Percentiles rank a stretch among this genome's conserved stretches.
Conservation (phyloP, 139 green algal genomes). For the Chloropicon primus region DNA sequence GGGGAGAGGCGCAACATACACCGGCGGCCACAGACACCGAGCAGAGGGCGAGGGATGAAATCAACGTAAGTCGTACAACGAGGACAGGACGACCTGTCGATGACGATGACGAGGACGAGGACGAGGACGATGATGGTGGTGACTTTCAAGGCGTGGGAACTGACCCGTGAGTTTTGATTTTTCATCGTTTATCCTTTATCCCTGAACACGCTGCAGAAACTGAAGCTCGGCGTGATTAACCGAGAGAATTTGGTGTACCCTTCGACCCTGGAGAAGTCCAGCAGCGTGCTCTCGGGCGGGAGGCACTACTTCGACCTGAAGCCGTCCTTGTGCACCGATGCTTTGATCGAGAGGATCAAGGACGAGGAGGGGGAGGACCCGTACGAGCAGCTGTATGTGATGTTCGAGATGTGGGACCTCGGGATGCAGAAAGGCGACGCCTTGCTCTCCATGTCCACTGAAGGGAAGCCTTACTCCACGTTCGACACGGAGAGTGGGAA, state of each 20-base stretch:
- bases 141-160: too few relatives aligned
- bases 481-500: neutral
- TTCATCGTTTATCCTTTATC: too few relatives aligned
- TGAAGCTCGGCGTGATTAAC: too few relatives aligned
- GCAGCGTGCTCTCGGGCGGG: neutral
- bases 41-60: too few relatives aligned
- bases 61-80: too few relatives aligned
- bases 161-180: too few relatives aligned
- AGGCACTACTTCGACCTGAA: neutral
- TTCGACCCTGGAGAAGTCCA: neutral
- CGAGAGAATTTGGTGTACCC: neutral
- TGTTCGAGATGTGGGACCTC: neutral
- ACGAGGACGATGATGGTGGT: too few relatives aligned
- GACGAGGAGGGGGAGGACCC: neutral
- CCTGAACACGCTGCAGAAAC: too few relatives aligned
- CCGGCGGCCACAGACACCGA: too few relatives aligned
- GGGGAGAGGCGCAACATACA: too few relatives aligned
- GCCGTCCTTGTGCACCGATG: neutral
- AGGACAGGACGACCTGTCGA: too few relatives aligned
- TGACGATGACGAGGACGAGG: too few relatives aligned
- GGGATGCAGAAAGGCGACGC: neutral
- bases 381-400: neutral
- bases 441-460: neutral
- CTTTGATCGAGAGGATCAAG: neutral
- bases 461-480: neutral